Evolutionary conservation across 169 alveolate species (phyloP), one percentile per base, ranked within the genome.

Genomic region (Eimeria praecox): DNA sequence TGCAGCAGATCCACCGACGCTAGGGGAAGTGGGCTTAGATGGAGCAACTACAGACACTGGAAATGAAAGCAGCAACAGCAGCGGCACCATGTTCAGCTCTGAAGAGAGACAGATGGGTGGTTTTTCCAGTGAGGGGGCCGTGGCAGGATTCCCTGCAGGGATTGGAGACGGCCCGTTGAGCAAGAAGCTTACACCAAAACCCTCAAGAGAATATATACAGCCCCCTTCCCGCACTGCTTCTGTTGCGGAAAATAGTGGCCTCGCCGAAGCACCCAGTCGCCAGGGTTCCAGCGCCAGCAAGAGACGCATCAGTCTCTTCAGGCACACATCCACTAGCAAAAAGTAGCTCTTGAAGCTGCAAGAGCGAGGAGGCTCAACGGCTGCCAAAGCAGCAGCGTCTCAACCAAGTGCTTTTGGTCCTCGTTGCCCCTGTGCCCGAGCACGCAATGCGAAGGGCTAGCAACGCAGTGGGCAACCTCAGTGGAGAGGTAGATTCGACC

Each of bases 141-240:
- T 27, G 27, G 35, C 62, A 16, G 87, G 87, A 77, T 30, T 86
- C 56, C 56, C 92, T 18, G 30, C 77, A 56, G 92, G n/a, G 69
- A 59, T 86, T 33, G 78, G 80, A 59, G 92, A 86, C 9, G 92
- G 92, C 33, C 92, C 92, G 44, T 46, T 86, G 33, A 86, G 27
- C 80, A 86, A 35, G 40, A 44, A 38, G 22, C 92, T 86, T 42
- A 86, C 78, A 8, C 92, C 92, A 24, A 52, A 42, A 49, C 92
- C 92, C 14, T 86, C 92, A 30, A 30, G 75, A 9, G 90, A 82
- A 24, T 33, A 49, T 52, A 10, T 12, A 8, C 64, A 42, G 35
- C 9, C 44, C 56, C 66, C 89, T 33, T 80, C 89, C 38, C 89
- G 69, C 40, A 44, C 33, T 27, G 66, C n/a, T 9, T 44, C 90